Conservation (phyloP, 495 filamentous ascomycete species). For the Penicillium coffeae region DNA sequence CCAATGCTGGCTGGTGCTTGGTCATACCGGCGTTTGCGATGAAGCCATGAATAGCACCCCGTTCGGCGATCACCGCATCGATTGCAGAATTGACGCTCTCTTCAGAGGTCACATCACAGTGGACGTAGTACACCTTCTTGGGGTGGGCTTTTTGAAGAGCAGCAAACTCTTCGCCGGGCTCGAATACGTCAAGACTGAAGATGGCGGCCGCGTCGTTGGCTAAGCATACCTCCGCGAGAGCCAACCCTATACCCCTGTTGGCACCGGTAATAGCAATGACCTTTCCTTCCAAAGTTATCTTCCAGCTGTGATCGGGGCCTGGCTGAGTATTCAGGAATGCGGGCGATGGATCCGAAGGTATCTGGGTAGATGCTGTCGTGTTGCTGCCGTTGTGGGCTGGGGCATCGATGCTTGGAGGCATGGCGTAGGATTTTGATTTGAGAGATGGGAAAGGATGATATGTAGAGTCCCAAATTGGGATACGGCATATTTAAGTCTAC, state of each 20-base stretch:
- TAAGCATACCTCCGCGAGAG: slow-evolving; percentile 38
- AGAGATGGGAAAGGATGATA: too few species aligned
- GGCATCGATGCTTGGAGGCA: too few species aligned
- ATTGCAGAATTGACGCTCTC: slow-evolving; percentile 33
- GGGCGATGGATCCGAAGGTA: too few species aligned
- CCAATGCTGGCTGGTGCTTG: slow-evolving; percentile 40
- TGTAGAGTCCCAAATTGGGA: too few species aligned
- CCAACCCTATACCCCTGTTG: slow-evolving; percentile 36
- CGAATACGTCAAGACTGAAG: slow-evolving; percentile 41
- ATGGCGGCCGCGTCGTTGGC: slow-evolving; percentile 34
- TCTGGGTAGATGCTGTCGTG: too few species aligned
- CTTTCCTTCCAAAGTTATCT: too few species aligned
- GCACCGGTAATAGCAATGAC: too few species aligned
- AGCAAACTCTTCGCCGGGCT: slow-evolving; percentile 34
- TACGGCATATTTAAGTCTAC: too few species aligned
- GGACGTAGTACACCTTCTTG: slow-evolving; percentile 28
- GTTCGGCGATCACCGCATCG: slow-evolving; percentile 31
- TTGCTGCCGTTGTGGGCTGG: too few species aligned
- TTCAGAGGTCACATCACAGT: slow-evolving; percentile 36
- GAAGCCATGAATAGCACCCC: slow-evolving; percentile 34
- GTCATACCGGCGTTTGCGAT: slow-evolving; percentile 43
- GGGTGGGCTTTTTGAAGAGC: slow-evolving; percentile 26
- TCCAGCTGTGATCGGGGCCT: too few species aligned
- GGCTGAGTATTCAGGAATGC: too few species aligned
- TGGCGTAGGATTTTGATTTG: too few species aligned